phyloP scores from a whole-genome alignment of 2,329 filamentous ascomycete genomes.

The Xylariaceae sp. region DNA sequence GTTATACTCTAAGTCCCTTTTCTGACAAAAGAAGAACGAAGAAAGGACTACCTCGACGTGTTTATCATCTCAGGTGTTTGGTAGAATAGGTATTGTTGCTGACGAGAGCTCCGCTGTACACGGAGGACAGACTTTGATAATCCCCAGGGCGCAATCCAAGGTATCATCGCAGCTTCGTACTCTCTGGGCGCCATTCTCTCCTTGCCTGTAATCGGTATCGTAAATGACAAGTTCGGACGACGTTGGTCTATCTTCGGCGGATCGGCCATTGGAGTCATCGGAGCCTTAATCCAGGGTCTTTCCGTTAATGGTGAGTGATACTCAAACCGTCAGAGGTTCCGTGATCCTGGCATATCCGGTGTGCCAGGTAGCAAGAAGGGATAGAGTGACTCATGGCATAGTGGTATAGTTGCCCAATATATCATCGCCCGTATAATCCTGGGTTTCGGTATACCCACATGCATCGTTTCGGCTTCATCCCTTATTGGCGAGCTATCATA shows the following conservation, averaged over 20 bases:
- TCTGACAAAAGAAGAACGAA: background rate
- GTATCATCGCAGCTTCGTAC: constrained; percentile 56
- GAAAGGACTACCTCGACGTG: no score
- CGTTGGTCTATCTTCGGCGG: constrained; percentile 55
- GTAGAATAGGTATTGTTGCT: background rate
- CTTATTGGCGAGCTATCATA: constrained; percentile 58
- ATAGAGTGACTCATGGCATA: background rate
- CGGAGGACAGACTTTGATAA: constrained; percentile 40
- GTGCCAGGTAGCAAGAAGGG: background rate
- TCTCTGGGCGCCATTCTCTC: constrained; percentile 56
- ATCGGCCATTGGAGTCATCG: constrained; percentile 50
- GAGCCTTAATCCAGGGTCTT: constrained; percentile 52
- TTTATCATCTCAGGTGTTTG: background rate
- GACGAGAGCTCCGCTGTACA: constrained; percentile 7
- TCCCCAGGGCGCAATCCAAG: constrained; percentile 43
- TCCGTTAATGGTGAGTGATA: constrained; percentile 41
- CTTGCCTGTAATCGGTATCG: constrained; percentile 52
- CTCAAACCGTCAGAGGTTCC: background rate
- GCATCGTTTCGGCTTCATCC: constrained; percentile 55
- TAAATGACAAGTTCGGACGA: constrained; percentile 53
- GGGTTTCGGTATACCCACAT: constrained; percentile 57
- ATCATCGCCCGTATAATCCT: constrained; percentile 56
- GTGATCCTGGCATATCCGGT: background rate
- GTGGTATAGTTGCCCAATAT: constrained; percentile 46
- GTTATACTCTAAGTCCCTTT: constrained; percentile 10